Evolutionary conservation across 108 stramenopile genomes (phyloP).

Genomic region (Mayamaea pseudoterrestris): DNA sequence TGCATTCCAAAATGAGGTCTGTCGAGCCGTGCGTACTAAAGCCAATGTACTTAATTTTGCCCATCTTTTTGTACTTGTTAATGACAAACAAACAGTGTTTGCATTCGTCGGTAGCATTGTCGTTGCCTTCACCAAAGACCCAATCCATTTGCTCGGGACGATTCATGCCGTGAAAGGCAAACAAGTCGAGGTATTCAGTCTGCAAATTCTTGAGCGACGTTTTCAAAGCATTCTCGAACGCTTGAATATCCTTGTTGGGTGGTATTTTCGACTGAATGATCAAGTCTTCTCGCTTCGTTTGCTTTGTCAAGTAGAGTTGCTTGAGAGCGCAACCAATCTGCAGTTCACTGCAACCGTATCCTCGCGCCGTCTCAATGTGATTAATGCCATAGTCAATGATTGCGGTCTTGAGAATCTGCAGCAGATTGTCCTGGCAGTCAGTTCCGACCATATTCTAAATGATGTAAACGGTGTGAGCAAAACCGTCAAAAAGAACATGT

Average conservation of each 20-base stretch:
- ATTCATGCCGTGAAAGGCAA: constrained; percentile 79
- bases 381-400: constrained; percentile 67
- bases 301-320: constrained; percentile 45
- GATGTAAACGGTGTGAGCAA: background rate
- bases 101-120: constrained; percentile 10
- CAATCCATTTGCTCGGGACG: constrained; percentile 37
- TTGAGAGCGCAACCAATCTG: constrained; percentile 70
- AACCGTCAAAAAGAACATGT: no score
- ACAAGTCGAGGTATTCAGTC: constrained; percentile 77
- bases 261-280: constrained; percentile 84
- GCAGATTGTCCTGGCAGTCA: constrained; percentile 72
- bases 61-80: constrained; percentile 38
- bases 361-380: constrained; percentile 86
- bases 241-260: constrained; percentile 21
- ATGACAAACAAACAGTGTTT: constrained; percentile 57
- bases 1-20: constrained; percentile 44
- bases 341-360: constrained; percentile 69
- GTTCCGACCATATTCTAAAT: constrained; percentile 30
- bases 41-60: constrained; percentile 74
- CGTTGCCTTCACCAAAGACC: constrained; percentile 37
- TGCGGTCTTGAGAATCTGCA: constrained; percentile 43
- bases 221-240: constrained; percentile 44
- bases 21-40: constrained; percentile 80
- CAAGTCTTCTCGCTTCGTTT: constrained; percentile 59
- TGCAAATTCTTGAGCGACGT: constrained; percentile 43